Evolutionary conservation across 495 filamentous ascomycete genomes (phyloP).

Genomic region (Aspergillus wentii): DNA sequence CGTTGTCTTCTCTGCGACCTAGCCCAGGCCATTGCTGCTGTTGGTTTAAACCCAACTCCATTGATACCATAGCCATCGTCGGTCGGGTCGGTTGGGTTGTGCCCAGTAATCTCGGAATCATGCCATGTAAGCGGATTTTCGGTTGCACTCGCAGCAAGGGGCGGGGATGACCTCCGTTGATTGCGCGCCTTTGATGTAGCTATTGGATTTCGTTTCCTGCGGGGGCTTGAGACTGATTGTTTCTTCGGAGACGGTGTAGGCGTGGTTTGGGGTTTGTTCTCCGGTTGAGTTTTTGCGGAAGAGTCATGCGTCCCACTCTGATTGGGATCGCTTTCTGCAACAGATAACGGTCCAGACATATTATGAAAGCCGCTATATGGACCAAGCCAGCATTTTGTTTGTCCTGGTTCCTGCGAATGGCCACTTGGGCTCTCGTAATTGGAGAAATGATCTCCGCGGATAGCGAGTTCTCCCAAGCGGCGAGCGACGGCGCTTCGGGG

Average conservation of each 20-base stretch:
- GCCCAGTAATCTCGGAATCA: conserved; percentile 79
- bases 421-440: conserved; percentile 11
- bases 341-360: conserved; percentile 17
- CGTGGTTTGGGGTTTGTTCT: conserved; percentile 1
- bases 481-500: conserved; percentile 61
- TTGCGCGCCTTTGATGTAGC: conserved; percentile 25
- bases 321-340: conserved; percentile 4
- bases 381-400: conserved; percentile 9
- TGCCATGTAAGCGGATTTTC: conserved; percentile 67
- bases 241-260: conserved; percentile 16
- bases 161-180: conserved; percentile 41
- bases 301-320: conserved; percentile 3
- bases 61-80: conserved; percentile 81
- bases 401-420: conserved; percentile 6
- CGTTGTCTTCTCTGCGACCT: conserved; percentile 68
- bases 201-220: conserved; percentile 18
- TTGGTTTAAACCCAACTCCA: conserved; percentile 89
- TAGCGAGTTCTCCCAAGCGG: conserved; percentile 56
- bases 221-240: conserved; percentile 12
- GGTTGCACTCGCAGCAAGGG: conserved; percentile 30
- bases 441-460: conserved; percentile 41
- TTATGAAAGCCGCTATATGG: conserved; percentile 4
- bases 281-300: conserved; percentile 2
- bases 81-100: conserved; percentile 65
- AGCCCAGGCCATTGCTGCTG: conserved; percentile 73